These are phyloP conservation scores for Hamamelis virginiana DNA, from an alignment of 164 flowering plant genomes.

Conservation along the genomic window DNA sequence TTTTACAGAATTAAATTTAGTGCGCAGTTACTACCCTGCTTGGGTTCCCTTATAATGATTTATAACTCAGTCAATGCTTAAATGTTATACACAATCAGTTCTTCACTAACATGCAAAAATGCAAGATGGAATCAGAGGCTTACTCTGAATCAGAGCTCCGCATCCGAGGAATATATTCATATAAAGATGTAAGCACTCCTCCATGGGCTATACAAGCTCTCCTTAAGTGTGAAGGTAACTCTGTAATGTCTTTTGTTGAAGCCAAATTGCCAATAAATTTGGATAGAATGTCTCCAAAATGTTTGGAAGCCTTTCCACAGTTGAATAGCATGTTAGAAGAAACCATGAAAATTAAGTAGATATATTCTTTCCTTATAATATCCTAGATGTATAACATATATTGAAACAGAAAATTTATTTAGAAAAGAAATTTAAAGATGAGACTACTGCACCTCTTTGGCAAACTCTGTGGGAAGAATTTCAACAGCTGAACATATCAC, in stretches of 20 bases:
- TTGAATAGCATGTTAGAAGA: conserved; percentile 5
- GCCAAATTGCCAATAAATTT: conserved; percentile 76
- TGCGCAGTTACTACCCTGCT: neutral
- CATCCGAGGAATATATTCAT: conserved; percentile 90
- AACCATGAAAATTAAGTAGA: neutral
- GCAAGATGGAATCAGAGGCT: conserved; percentile 23
- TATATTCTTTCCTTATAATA: neutral
- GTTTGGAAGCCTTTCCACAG: conserved; percentile 77
- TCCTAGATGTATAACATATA: neutral
- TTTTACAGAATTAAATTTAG: too few species aligned
- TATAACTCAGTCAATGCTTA: neutral
- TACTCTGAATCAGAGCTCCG: conserved; percentile 67
- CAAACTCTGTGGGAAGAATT: conserved; percentile 96
- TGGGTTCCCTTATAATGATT: neutral
- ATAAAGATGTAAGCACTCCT: conserved; percentile 76
- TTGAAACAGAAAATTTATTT: neutral
- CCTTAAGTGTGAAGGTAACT: conserved; percentile 65
- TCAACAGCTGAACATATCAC: conserved; percentile 84
- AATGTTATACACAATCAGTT: neutral
- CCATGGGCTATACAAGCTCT: conserved; percentile 87
- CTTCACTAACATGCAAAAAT: conserved; percentile 6
- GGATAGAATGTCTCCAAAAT: conserved; percentile 91
- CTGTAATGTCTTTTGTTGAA: conserved; percentile 46
- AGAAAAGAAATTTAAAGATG: neutral
- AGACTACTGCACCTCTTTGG: conserved; percentile 69